These are phyloP conservation scores for Scleromitrula shiraiana DNA, from an alignment of 2,329 filamentous ascomycete species.

Conservation along the genomic window DNA sequence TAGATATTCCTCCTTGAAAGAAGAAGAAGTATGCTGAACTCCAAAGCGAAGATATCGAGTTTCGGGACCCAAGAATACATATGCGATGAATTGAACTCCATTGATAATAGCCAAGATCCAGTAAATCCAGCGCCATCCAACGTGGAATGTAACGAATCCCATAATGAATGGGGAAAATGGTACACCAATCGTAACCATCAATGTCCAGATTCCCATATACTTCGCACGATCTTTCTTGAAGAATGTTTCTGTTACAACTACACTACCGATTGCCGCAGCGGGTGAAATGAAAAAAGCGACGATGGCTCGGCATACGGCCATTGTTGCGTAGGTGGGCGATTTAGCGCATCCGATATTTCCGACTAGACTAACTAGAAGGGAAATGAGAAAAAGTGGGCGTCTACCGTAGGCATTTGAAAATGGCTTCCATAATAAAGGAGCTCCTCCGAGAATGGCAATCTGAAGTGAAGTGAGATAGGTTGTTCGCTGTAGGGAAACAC, in stretches of 20 bases:
- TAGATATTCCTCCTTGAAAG: conserved; percentile 28
- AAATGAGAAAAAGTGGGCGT: conserved; percentile 42
- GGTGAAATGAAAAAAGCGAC: conserved; percentile 46
- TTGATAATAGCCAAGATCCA: conserved; percentile 45
- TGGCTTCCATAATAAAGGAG: conserved; percentile 45
- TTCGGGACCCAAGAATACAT: conserved; percentile 48
- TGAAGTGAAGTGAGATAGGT: conserved; percentile 44
- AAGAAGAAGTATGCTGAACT: conserved; percentile 9
- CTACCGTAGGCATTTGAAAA: conserved; percentile 42
- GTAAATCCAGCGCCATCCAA: conserved; percentile 11
- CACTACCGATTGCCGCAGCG: conserved; percentile 42
- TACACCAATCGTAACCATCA: conserved; percentile 16
- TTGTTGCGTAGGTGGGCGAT: conserved; percentile 37
- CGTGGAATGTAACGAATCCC: conserved; percentile 32
- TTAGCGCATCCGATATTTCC: conserved; percentile 45
- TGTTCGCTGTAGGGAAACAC: conserved; percentile 35
- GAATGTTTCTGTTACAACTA: conserved; percentile 47
- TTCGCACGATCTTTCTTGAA: conserved; percentile 44
- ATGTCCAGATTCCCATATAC: conserved; percentile 47
- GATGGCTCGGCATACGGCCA: conserved; percentile 40
- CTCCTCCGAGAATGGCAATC: conserved; percentile 44
- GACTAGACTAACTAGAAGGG: conserved; percentile 35
- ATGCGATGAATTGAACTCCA: conserved; percentile 45
- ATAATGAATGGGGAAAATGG: conserved; percentile 25
- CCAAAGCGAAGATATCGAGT: conserved; percentile 41